Evolutionary conservation across 306 rosid genomes (phyloP).

Genomic region (Vigna nakashimae): DNA sequence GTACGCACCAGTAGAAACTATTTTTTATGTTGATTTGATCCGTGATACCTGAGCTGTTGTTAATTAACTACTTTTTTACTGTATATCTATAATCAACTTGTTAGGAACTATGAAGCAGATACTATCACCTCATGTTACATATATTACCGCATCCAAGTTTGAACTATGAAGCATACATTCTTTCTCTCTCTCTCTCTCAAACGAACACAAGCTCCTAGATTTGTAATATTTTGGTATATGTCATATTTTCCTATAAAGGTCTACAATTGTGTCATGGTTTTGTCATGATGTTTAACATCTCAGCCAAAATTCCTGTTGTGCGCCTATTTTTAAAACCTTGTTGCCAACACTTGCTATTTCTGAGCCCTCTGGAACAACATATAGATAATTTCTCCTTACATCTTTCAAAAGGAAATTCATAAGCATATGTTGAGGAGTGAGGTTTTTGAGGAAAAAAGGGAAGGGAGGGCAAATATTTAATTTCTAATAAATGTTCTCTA

Average conservation of each 20-base stretch:
- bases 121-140: not conserved
- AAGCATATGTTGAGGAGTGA: not conserved
- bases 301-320: not conserved
- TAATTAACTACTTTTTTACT: slow-evolving; percentile 15
- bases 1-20: not conserved
- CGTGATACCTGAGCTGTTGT: slow-evolving; percentile 13
- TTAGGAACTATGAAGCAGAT: slow-evolving; percentile 19
- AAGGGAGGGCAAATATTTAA: not conserved
- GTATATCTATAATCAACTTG: not conserved
- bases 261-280: not conserved
- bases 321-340: not conserved
- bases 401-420: not conserved
- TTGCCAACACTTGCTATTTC: not conserved
- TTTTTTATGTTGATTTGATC: slow-evolving; percentile 35
- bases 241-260: slow-evolving; percentile 5
- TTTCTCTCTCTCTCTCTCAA: not conserved
- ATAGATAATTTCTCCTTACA: not conserved
- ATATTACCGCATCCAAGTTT: not conserved
- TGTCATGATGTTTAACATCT: not conserved
- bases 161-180: not conserved
- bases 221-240: not conserved
- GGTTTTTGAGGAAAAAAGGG: not conserved
- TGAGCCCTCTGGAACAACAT: not conserved
- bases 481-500: not conserved
- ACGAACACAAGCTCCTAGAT: not conserved